Base-by-base conservation (phyloP, 768 basidiomycete genomes). In the Leccinum aurantiacum region DNA sequence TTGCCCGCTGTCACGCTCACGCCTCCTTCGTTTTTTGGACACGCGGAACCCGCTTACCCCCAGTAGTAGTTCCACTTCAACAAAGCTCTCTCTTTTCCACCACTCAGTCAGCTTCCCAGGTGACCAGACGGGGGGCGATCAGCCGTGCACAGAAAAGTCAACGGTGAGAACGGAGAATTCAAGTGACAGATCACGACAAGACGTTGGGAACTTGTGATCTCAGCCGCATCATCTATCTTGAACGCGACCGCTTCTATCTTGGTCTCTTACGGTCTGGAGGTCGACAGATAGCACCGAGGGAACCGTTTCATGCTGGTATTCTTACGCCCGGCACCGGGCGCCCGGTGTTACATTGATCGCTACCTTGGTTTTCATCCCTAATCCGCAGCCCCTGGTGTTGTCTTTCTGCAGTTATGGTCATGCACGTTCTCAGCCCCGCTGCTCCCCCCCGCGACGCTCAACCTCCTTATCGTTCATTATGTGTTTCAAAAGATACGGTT, bases 271-370 rank as follows among this genome's bases (percentile, higher is more conserved):
- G 15, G 55, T 47, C 51, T 56, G 48, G 47, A 41, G 37, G 37
- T 60, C 65, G 50, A 53, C 10, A 33, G 46, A 54, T 49, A 25
- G 24, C n/a, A 50, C 56, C 41, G 57, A 44, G 56, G 24, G 29
- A 57, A 60, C 54, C 60, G 17, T 65, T 60, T 58, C 57, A 50
- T 54, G 53, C 52, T 56, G 53, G 47, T 48, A 31, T 65, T 57
- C 68, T 70, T 64, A 29, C 53, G 37, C 47, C 63, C 69, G 63
- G 65, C 46, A 22, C 65, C 61, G 63, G 63, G 9, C 52, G 22
- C 24, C 57, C 61, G 66, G 63, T 44, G 37, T 60, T 49, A 51
- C 57, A 49, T 31, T 24, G 54, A 60, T 38, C 48, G 62, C 49
- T 59, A 54, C 58, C 56, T 59, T 60, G 59, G 54, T 44, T 19